Evolutionary conservation across 1,284 basidiomycete species (phyloP).

Genomic region (Austroboletus niveus): DNA sequence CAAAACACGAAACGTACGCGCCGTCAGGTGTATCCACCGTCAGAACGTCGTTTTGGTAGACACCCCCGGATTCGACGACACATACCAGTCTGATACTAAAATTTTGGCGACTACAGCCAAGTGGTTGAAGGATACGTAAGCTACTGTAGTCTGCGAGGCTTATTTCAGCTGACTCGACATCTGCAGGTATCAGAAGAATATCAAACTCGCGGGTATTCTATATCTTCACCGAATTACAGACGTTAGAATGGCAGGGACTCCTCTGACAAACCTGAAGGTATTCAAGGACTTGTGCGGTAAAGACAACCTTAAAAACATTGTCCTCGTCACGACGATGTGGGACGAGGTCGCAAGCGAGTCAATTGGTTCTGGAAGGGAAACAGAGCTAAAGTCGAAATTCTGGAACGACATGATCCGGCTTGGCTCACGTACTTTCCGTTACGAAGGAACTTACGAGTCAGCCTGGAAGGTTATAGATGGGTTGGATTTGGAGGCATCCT

Average conservation of each 20-base stretch:
- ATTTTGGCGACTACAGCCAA: slow-evolving; percentile 18
- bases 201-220: slow-evolving; percentile 23
- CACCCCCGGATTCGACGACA: slow-evolving; percentile 28
- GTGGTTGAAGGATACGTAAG: slow-evolving; percentile 26
- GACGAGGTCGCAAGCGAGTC: slow-evolving; percentile 20
- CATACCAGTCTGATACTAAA: slow-evolving; percentile 13
- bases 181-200: slow-evolving; percentile 15
- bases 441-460: slow-evolving; percentile 9
- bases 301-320: slow-evolving; percentile 19
- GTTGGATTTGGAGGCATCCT: slow-evolving; percentile 3
- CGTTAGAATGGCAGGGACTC: slow-evolving; percentile 40
- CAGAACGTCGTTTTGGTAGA: slow-evolving; percentile 21
- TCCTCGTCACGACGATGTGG: slow-evolving; percentile 33
- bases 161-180: neutral
- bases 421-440: slow-evolving; percentile 15
- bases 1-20: slow-evolving; percentile 11
- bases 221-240: slow-evolving; percentile 42
- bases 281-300: slow-evolving; percentile 27
- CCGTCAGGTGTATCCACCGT: slow-evolving; percentile 11
- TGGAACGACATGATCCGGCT: slow-evolving; percentile 16
- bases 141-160: neutral
- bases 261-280: slow-evolving; percentile 19
- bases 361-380: slow-evolving; percentile 16
- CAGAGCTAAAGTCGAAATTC: too few relatives aligned
- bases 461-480: slow-evolving; percentile 16